These are phyloP conservation scores for Proliferodiscus dingleyae DNA, from an alignment of 2,329 filamentous ascomycete genomes.

Conservation along the genomic window DNA sequence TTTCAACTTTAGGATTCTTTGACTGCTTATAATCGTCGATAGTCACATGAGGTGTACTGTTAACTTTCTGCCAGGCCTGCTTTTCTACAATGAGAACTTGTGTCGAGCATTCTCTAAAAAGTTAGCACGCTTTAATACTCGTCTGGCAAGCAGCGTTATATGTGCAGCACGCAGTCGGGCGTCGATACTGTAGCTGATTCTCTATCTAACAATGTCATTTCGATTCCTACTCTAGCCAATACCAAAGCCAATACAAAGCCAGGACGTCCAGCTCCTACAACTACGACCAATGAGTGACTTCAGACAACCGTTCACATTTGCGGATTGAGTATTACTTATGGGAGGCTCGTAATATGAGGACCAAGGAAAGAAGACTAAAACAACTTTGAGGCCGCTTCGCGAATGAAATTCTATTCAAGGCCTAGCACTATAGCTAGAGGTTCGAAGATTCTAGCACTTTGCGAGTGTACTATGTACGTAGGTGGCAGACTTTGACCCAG, in stretches of 20 bases:
- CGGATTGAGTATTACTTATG: too few relatives aligned
- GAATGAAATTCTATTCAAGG: too few relatives aligned
- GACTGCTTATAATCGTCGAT: slow-evolving; percentile 24
- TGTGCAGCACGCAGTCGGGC: not conserved
- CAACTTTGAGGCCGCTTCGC: too few relatives aligned
- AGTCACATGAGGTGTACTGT: not conserved
- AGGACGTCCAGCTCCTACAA: slow-evolving; percentile 6
- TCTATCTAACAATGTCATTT: not conserved
- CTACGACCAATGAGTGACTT: slow-evolving; percentile 1
- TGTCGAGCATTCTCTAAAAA: not conserved
- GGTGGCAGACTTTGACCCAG: too few relatives aligned
- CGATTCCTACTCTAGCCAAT: not conserved
- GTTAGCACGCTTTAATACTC: not conserved
- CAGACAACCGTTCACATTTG: too few relatives aligned
- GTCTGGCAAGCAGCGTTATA: not conserved
- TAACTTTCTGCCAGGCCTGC: not conserved
- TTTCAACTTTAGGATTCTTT: slow-evolving; percentile 35
- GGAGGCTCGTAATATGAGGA: too few relatives aligned
- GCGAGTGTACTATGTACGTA: too few relatives aligned
- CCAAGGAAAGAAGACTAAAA: too few relatives aligned
- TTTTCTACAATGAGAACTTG: not conserved
- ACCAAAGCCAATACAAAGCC: not conserved
- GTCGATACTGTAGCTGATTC: not conserved
- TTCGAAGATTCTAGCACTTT: too few relatives aligned
- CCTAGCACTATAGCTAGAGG: too few relatives aligned